A percentile compares a stretch with the other conserved stretches of the same genome.
These are phyloP conservation scores for Hibiscus trionum DNA, from an alignment of 345 rosid genomes.

Conservation along the genomic window DNA sequence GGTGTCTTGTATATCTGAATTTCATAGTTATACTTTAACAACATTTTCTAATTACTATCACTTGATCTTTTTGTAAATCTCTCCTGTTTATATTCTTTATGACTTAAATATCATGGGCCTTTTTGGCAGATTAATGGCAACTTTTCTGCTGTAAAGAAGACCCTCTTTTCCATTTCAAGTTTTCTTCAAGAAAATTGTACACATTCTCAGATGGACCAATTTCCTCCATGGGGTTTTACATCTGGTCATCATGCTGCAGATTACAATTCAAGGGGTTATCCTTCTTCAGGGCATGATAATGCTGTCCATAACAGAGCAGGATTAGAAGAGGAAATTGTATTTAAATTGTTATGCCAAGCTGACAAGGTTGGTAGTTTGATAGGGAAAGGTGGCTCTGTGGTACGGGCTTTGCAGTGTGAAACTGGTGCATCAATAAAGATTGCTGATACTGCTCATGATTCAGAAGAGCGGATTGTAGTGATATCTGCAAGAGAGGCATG, in stretches of 20 bases:
- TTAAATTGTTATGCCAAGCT: constrained; percentile 57
- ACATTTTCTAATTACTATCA: not conserved
- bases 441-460: constrained; percentile 45
- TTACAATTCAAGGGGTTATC: constrained; percentile 45
- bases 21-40: not conserved
- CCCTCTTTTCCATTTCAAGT: constrained; percentile 40
- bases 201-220: constrained; percentile 28
- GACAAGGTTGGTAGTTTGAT: constrained; percentile 77
- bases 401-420: constrained; percentile 54
- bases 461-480: constrained; percentile 59
- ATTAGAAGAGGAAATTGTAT: constrained; percentile 54
- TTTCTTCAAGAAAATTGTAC: constrained; percentile 44
- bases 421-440: constrained; percentile 72
- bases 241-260: constrained; percentile 31
- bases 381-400: constrained; percentile 69
- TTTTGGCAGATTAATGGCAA: constrained; percentile 48
- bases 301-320: constrained; percentile 39
- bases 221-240: constrained; percentile 26
- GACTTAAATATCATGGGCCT: constrained; percentile 7
- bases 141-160: constrained; percentile 50
- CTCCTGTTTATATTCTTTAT: not conserved
- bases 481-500: constrained; percentile 78
- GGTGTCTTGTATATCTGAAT: not conserved
- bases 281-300: constrained; percentile 47
- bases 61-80: not conserved